Conservation (phyloP, 177 flowering plant genomes). For the Vitis hybrid region DNA sequence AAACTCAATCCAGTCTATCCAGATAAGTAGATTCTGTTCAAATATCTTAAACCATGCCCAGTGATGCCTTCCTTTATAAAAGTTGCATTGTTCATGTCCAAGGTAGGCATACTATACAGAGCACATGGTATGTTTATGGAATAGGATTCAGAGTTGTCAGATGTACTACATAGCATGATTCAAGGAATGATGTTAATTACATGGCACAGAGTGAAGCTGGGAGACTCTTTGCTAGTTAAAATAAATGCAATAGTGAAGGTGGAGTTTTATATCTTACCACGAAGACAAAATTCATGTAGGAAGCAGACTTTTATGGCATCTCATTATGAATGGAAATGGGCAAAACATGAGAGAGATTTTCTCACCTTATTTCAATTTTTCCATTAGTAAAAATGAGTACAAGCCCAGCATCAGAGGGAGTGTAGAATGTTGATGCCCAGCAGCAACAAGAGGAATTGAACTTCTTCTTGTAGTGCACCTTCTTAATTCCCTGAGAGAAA, state of each 20-base stretch:
- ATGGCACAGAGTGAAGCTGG: neutral
- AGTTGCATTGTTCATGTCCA: neutral
- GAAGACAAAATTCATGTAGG: neutral
- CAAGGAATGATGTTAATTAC: neutral
- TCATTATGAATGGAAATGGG: neutral
- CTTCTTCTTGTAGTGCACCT: slow-evolving; percentile 77
- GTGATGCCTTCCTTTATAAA: too few relatives aligned
- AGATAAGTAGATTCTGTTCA: too few relatives aligned
- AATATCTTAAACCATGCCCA: too few relatives aligned
- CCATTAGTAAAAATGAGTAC: slow-evolving; percentile 67
- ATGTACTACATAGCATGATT: neutral
- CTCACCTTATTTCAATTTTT: slow-evolving; percentile 79
- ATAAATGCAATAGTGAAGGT: neutral
- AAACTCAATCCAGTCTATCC: too few relatives aligned
- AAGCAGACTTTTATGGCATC: neutral
- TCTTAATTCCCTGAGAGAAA: slow-evolving; percentile 69
- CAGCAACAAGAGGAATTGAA: slow-evolving; percentile 62
- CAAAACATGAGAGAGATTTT: neutral
- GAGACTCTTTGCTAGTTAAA: neutral
- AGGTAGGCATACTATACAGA: neutral
- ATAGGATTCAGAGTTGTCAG: neutral
- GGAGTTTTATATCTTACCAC: neutral
- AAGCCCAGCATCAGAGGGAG: slow-evolving; percentile 52
- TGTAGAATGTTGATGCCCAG: slow-evolving; percentile 75
- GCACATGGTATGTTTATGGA: neutral